phyloP scores from a whole-genome alignment of 805 yeast genomes.

The Metschnikowia cerradonensis region DNA sequence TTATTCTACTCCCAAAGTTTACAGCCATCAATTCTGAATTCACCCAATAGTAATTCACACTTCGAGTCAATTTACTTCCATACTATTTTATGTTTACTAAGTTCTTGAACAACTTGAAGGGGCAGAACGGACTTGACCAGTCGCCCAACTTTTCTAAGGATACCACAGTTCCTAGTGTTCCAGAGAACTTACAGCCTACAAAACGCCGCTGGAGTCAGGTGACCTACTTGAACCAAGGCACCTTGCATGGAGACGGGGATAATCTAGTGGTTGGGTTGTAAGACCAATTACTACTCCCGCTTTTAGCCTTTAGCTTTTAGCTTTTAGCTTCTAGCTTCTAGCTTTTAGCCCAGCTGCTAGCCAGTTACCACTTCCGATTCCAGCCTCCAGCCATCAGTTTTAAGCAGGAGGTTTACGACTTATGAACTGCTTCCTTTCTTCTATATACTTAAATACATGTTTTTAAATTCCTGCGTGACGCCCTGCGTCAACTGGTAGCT shows the following conservation, averaged over 20 bases:
- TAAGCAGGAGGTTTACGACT: background rate
- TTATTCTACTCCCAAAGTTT: too few relatives aligned
- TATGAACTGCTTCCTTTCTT: background rate
- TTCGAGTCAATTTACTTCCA: background rate
- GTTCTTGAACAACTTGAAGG: conserved; percentile 14
- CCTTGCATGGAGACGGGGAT: conserved; percentile 19
- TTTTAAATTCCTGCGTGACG: conserved; percentile 3
- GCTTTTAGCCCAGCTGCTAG: too few relatives aligned
- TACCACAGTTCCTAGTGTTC: conserved; percentile 6
- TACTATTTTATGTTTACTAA: conserved; percentile 12
- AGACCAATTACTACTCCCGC: background rate
- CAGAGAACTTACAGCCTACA: conserved; percentile 4
- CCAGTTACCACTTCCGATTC: too few relatives aligned
- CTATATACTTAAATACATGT: background rate
- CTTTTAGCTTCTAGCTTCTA: too few relatives aligned
- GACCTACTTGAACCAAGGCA: conserved; percentile 17
- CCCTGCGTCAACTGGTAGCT: background rate
- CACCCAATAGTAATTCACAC: too few relatives aligned
- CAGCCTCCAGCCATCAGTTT: background rate
- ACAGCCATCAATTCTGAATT: too few relatives aligned
- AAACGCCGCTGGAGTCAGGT: conserved; percentile 20
- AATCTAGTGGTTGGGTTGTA: conserved; percentile 20
- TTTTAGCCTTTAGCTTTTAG: too few relatives aligned
- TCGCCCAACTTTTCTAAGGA: conserved; percentile 6
- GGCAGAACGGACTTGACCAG: conserved; percentile 4